Base-by-base conservation (phyloP, 1,284 basidiomycete species). In the Cryptococcus sp. region DNA sequence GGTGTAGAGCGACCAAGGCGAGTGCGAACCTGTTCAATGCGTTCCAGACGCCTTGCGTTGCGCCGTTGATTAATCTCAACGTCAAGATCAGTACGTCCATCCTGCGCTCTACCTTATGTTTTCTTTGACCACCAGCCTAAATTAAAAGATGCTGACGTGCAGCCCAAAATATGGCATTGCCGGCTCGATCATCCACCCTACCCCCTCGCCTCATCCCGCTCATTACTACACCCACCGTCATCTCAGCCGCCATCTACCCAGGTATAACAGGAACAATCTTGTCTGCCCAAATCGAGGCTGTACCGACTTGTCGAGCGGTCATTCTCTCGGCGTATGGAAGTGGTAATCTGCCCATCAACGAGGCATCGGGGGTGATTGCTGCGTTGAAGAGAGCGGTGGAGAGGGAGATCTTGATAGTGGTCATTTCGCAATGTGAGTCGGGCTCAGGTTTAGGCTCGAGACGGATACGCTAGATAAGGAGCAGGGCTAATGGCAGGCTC, bases 401-500 rank as follows among this genome's bases (percentile, higher is more conserved):
- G 36, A 60, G 57, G 40, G 68, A 71, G 56, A 63, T 71, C 5
- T 48, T 71, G 21, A 65, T 71, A n/a, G 69, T 69, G 4, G 69
- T 71, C 25, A 66, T 71, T 26, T 65, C 62, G 18, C 63, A 65
- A 39, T 71, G 69, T 68, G 39, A 53, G 60, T 63, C 28, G 5
- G n/a, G 1, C 16, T 21, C 11, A 31, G 14, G 6, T 36, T 19
- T 36, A 7, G n/a, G n/a, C 18, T 21, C n/a, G n/a, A n/a, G n/a
- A n/a, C n/a, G n/a, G n/a, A n/a, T n/a, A n/a, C n/a, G n/a, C n/a
- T n/a, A n/a, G n/a, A n/a, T n/a, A n/a, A n/a, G n/a, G n/a, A n/a
- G 28, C 28, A 16, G 31, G 24, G 38, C 39, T 41, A 31, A 31
- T 31, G 11, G 25, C 48, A 68, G 65, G 65, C 50, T 53, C 63